Base-by-base conservation (phyloP, 345 rosid species). In the Triadica sebifera region DNA sequence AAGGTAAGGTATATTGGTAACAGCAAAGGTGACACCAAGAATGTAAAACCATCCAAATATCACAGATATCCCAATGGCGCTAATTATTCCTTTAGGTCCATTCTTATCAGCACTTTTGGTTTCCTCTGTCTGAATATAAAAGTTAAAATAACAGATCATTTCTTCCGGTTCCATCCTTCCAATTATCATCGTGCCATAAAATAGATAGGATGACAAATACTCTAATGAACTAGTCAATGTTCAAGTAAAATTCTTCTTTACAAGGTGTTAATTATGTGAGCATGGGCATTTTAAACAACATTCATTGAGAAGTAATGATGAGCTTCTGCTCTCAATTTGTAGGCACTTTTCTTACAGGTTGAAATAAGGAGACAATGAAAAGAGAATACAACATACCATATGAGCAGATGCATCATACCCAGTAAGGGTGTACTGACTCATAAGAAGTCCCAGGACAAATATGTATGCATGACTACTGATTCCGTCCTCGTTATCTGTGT, bases 391-490 rank as follows among this genome's bases (percentile, higher is more conserved):
- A 71, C 84, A 80, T 80, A 94, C 98, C 98, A 95, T 89, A 84
- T 92, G 99, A 73, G 97, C 98, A 65, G 99, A 95, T 1, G 98
- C 98, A 83, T 95, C 98, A 65, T 92, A 92, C 19, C 98, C 99
- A 20, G 92, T 80, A 46, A 95, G 89, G 29, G 99, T 95, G 69
- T 95, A 92, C 80, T 95, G 98, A 80, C 94, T 92, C 99, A 95
- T 91, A 20, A 95, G 86, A 72, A 95, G 94, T 53, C 99, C 99
- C 37, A 92, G 80, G 69, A 90, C 90, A 71, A 95, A 95, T 45
- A 95, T 92, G 84, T 95, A 92, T 62, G 67, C 75, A 75, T 86
- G 88, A 73, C 78, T 89, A 69, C 73, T 66, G 61, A 95, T 91
- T 71, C 97, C 97, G 13, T 80, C 86, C 19, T 80, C 93, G 56